Percentiles rank a stretch among this genome's conserved stretches.
These are phyloP conservation scores for Micromonas commoda DNA, from an alignment of 139 green algal genomes.

Conservation along the genomic window DNA sequence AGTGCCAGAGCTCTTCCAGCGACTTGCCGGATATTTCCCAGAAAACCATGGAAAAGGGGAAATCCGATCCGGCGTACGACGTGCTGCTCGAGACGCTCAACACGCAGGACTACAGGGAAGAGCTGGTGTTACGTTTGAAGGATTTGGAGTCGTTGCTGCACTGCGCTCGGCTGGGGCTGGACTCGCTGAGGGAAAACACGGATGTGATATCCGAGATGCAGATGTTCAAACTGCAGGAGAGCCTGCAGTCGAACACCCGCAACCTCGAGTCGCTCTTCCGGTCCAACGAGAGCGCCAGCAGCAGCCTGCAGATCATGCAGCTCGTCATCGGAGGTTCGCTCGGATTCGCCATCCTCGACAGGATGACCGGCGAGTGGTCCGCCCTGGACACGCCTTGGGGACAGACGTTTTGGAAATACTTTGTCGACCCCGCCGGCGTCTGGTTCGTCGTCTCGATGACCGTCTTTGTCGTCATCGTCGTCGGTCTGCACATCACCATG, in stretches of 20 bases:
- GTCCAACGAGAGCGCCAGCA: constrained; percentile 20
- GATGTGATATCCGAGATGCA: constrained; percentile 21
- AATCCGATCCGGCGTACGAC: not conserved
- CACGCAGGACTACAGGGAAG: not conserved
- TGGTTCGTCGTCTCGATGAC: not conserved
- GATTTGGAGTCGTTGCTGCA: not conserved
- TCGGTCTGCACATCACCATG: not conserved
- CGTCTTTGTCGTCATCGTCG: not conserved
- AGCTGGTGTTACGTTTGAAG: not conserved
- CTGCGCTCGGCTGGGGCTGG: not conserved
- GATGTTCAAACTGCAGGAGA: constrained; percentile 20
- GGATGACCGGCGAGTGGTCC: not conserved
- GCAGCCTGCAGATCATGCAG: constrained; percentile 33
- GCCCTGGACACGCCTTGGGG: not conserved
- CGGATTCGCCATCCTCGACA: constrained; percentile 31
- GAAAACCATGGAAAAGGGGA: not conserved
- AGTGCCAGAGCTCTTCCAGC: not conserved
- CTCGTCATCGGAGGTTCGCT: constrained; percentile 33
- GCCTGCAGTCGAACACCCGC: constrained; percentile 29
- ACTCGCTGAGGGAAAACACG: constrained; percentile 18
- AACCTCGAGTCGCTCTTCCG: constrained; percentile 35
- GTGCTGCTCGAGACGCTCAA: not conserved
- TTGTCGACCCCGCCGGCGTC: not conserved
- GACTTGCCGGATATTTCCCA: not conserved
- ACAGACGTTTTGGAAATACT: not conserved